A percentile compares a stretch with the other conserved stretches of the same genome.
Evolutionary conservation across 192 early-diverging fungal genomes (phyloP).

Genomic region (Dimargaris verticillata): DNA sequence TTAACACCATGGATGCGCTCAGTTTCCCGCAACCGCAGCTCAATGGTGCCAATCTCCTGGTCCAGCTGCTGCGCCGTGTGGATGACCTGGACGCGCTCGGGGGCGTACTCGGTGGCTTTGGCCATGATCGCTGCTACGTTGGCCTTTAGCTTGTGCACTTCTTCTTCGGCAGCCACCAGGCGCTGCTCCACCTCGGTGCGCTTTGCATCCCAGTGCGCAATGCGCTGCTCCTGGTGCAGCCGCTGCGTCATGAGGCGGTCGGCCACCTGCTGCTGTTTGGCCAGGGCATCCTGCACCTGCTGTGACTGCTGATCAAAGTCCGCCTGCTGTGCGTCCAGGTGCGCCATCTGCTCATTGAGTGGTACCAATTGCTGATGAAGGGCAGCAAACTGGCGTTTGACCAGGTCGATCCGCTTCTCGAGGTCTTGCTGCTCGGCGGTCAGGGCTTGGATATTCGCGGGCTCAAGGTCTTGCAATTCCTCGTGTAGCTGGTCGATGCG

Average conservation of each 20-base stretch:
- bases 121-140: slow-evolving; percentile 26
- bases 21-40: slow-evolving; percentile 32
- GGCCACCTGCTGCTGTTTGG: slow-evolving; percentile 17
- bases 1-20: slow-evolving; percentile 38
- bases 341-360: slow-evolving; percentile 16
- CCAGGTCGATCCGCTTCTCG: slow-evolving; percentile 32
- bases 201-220: slow-evolving; percentile 39
- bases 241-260: slow-evolving; percentile 14
- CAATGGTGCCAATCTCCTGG: slow-evolving; percentile 34
- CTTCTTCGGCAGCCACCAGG: slow-evolving; percentile 13
- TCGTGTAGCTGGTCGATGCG: slow-evolving; percentile 31
- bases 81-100: slow-evolving; percentile 40
- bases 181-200: slow-evolving; percentile 19
- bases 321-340: slow-evolving; percentile 23
- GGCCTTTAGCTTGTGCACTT: slow-evolving; percentile 16
- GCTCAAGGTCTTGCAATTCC: slow-evolving; percentile 38
- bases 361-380: slow-evolving; percentile 23
- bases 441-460: slow-evolving; percentile 39
- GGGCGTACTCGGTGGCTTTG: slow-evolving; percentile 35
- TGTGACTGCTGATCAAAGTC: slow-evolving; percentile 21
- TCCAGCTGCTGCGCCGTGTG: slow-evolving; percentile 33
- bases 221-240: slow-evolving; percentile 22
- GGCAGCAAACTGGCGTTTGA: slow-evolving; percentile 40
- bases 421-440: slow-evolving; percentile 34
- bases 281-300: slow-evolving; percentile 16